These are phyloP conservation scores for Alternaria tenuissima DNA, from an alignment of 2,329 filamentous ascomycete species.

Conservation along the genomic window DNA sequence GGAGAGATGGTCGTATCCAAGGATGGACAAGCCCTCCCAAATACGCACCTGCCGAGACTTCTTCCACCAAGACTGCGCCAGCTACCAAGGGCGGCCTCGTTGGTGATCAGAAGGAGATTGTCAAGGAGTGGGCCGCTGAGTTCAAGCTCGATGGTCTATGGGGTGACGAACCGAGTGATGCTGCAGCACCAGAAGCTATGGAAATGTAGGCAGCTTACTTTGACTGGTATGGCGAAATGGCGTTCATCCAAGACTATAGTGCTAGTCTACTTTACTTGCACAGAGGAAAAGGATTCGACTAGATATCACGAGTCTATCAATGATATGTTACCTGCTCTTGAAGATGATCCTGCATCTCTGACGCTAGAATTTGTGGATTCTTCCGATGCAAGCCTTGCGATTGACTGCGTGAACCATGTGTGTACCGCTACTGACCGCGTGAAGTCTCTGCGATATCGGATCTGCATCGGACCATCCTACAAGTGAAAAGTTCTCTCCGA, in stretches of 20 bases:
- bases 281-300: conserved; percentile 10
- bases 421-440: conserved; percentile 32
- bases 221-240: conserved; percentile 15
- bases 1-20: conserved; percentile 93
- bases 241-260: conserved; percentile 13
- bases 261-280: conserved; percentile 8
- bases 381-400: conserved; percentile 14
- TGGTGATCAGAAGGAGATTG: conserved; percentile 81
- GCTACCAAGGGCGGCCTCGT: conserved; percentile 42
- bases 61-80: conserved; percentile 50
- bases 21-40: conserved; percentile 85
- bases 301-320: conserved; percentile 28
- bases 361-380: background rate
- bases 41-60: conserved; percentile 62
- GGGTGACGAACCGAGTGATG: conserved; percentile 67
- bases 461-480: conserved; percentile 27
- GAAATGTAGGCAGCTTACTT: conserved; percentile 34
- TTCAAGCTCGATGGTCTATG: conserved; percentile 95
- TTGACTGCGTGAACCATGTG: conserved; percentile 11
- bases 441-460: conserved; percentile 33
- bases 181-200: conserved; percentile 49
- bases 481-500: conserved; percentile 11
- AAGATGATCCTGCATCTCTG: background rate
- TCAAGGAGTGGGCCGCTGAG: conserved; percentile 91
- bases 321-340: conserved; percentile 4